Evolutionary conservation across 2,329 filamentous ascomycete genomes (phyloP).

Genomic region (Ophiostoma tasmaniense): DNA sequence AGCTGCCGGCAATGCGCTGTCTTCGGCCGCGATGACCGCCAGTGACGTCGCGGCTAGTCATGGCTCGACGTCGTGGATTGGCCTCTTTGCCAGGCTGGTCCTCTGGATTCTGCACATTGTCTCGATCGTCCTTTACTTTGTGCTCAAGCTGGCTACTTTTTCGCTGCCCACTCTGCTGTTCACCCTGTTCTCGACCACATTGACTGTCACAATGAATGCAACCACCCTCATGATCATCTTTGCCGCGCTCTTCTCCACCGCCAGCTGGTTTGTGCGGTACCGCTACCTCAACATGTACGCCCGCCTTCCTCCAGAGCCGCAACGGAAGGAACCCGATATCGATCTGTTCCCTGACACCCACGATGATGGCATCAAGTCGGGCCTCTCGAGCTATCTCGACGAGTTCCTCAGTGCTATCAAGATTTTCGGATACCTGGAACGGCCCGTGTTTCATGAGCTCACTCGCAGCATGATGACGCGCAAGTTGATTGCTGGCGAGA

Average conservation of each 20-base stretch:
- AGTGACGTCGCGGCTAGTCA: conserved; percentile 31
- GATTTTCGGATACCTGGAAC: conserved; percentile 93
- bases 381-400: conserved; percentile 90
- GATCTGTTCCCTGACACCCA: conserved; percentile 92
- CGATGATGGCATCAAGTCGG: conserved; percentile 81
- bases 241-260: conserved; percentile 66
- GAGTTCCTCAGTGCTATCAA: conserved; percentile 98
- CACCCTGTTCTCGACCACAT: conserved; percentile 78
- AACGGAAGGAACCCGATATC: conserved; percentile 89
- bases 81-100: conserved; percentile 47
- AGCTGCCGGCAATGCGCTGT: conserved; percentile 23
- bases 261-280: conserved; percentile 91
- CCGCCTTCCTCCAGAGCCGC: conserved; percentile 83
- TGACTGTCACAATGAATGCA: conserved; percentile 98
- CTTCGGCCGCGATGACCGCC: conserved; percentile 33
- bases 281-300: conserved; percentile 97
- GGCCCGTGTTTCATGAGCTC: conserved; percentile 94
- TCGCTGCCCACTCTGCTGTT: conserved; percentile 85
- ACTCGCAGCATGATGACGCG: conserved; percentile 97
- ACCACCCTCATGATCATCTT: conserved; percentile 86
- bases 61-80: conserved; percentile 46
- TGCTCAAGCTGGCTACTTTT: conserved; percentile 77
- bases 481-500: conserved; percentile 93
- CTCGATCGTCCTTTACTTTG: conserved; percentile 62
- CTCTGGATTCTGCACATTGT: conserved; percentile 46